Evolutionary conservation across 192 early-diverging fungal species (phyloP), one percentile per base, ranked within the genome.

Genomic region (Helicostylum pulchrum): DNA sequence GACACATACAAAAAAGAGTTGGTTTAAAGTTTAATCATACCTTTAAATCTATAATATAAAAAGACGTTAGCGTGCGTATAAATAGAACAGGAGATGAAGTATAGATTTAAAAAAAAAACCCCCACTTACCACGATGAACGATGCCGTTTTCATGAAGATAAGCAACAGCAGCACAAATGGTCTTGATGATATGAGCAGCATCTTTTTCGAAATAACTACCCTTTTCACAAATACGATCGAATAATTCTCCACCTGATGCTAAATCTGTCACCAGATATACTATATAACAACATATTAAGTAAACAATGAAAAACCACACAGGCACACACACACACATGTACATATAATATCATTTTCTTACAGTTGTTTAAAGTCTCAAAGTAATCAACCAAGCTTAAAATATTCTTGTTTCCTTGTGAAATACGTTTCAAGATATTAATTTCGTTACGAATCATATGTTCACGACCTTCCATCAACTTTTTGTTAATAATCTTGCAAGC

Each of bases 221-320:
- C 77, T 84, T 83, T 51, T 72, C 80, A 67, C 73, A 85, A 54
- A 99, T 91, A 46, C 90, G 80, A 65, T 97, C 91, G 73, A 97
- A 98, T 30, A 99, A 77, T 74, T 99, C 97, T 31, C 95, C 95
- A 32, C 97, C 97, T 3, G 80, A 82, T 23, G 86, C 90, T 46
- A 88, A 73, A 65, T 92, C 92, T 11, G 84, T 90, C n/a, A 94
- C 84, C 43, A 94, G 65, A 62, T 94, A 94, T 42, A 89, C 84
- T 87, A 42, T 52, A 32, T 55, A 53, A 43, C 10, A 17, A n/a
- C 15, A 50, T 50, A 3, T 19, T 50, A 50, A 50, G 19, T 50
- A 50, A 12, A 17, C 32, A 21, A 39, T 26, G 26, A 26, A 26
- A 26, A 2, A 26, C n/a, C n/a, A n/a, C n/a, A n/a, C n/a, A n/a